Evolutionary conservation across 2,329 filamentous ascomycete genomes (phyloP).

Genomic region (Talaromyces sp.): DNA sequence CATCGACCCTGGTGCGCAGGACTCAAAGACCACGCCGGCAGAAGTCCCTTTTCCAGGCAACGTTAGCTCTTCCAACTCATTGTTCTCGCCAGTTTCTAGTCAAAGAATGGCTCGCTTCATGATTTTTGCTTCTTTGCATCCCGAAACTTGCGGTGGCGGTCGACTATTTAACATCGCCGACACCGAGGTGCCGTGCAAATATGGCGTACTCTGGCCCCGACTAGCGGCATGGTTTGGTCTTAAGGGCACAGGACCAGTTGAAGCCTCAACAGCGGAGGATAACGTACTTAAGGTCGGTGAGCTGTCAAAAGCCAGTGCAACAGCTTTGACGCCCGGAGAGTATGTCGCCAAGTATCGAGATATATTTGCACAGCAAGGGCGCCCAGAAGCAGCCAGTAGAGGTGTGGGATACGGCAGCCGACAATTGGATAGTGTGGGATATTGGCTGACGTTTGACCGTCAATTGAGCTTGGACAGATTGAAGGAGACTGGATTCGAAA

Average conservation of each 20-base stretch:
- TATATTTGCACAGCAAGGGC: constrained; percentile 28
- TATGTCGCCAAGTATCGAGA: constrained; percentile 28
- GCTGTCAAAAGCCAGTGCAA: not conserved
- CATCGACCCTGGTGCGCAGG: constrained; percentile 10
- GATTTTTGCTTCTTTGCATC: not conserved
- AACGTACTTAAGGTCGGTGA: not conserved
- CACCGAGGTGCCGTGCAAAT: not conserved
- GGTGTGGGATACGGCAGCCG: constrained; percentile 39
- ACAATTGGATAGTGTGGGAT: constrained; percentile 45
- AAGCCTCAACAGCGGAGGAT: not conserved
- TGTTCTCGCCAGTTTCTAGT: not conserved
- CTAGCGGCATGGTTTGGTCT: constrained; percentile 28
- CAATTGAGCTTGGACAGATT: constrained; percentile 45
- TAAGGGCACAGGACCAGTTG: constrained; percentile 24
- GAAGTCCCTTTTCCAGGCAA: not conserved
- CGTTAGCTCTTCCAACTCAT: not conserved
- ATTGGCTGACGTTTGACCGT: constrained; percentile 49
- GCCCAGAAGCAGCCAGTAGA: constrained; percentile 24
- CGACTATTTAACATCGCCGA: not conserved
- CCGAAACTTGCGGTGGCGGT: not conserved
- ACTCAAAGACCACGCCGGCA: not conserved
- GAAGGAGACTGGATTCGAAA: constrained; percentile 39
- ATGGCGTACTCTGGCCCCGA: not conserved
- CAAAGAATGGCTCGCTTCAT: not conserved
- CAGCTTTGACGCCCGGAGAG: constrained; percentile 17